Percentiles rank a stretch among this genome's conserved stretches.
These are phyloP conservation scores for Myxozyma neotropica DNA, from an alignment of 805 yeast genomes.

Conservation along the genomic window DNA sequence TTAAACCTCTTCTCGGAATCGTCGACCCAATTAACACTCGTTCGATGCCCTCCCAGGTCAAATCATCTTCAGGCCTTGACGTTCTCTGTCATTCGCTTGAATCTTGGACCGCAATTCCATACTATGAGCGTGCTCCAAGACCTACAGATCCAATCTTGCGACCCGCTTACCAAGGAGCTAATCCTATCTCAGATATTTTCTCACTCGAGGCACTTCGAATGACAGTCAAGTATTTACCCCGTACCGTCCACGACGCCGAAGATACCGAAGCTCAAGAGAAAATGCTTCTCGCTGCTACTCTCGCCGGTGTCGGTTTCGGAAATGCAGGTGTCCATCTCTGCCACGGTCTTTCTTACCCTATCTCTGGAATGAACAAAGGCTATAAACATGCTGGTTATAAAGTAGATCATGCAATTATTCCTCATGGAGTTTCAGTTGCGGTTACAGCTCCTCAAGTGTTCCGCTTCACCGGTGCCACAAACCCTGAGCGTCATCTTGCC, in stretches of 20 bases:
- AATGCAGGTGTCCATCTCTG: slow-evolving; percentile 51
- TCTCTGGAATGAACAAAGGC: slow-evolving; percentile 45
- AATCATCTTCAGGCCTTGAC: slow-evolving; percentile 50
- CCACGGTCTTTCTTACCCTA: slow-evolving; percentile 48
- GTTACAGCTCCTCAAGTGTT: slow-evolving; percentile 51
- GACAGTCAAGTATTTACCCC: slow-evolving; percentile 47
- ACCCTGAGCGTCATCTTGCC: slow-evolving; percentile 46
- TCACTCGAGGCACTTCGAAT: slow-evolving; percentile 48
- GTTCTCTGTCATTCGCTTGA: slow-evolving; percentile 51
- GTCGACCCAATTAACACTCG: slow-evolving; percentile 49
- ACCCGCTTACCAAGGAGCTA: slow-evolving; percentile 50
- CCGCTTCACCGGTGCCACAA: slow-evolving; percentile 45
- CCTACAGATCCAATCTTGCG: slow-evolving; percentile 45
- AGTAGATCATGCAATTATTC: slow-evolving; percentile 48
- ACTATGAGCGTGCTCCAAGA: slow-evolving; percentile 45
- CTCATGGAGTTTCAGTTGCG: slow-evolving; percentile 52
- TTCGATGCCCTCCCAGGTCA: slow-evolving; percentile 48
- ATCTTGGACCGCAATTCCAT: slow-evolving; percentile 52
- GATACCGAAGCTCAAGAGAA: slow-evolving; percentile 49
- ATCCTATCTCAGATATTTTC: slow-evolving; percentile 51
- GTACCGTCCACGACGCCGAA: slow-evolving; percentile 47
- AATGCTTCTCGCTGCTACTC: slow-evolving; percentile 50
- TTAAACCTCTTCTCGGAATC: slow-evolving; percentile 49
- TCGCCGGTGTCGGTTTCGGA: slow-evolving; percentile 52
- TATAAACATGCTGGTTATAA: slow-evolving; percentile 45